Evolutionary conservation across 148 eudicot species (phyloP), one percentile per base, ranked within the genome.

Genomic region (Rhododendron henanense): DNA sequence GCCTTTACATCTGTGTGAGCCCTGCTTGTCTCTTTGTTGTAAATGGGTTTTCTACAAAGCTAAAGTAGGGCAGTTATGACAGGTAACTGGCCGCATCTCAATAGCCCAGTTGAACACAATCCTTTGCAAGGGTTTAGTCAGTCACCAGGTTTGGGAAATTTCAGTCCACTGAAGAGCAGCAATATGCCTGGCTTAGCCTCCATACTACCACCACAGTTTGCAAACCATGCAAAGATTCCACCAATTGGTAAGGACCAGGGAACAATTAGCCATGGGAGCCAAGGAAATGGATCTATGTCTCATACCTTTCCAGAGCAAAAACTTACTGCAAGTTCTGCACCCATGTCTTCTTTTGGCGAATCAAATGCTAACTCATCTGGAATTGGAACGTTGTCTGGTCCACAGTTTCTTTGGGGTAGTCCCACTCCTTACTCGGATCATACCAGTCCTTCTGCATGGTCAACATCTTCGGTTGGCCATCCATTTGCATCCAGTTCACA

Each of bases 371-470:
- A 84, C 39, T 82, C 90, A 21, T 88, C 89, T 47, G 88, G 89
- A 19, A 76, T 88, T 33, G 91, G 93, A 33, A 89, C 91, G 1
- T 90, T 92, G 28, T 87, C 94, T 81, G 93, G 92, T 71, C 91
- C 92, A 57, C 90, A 92, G 87, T 92, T 92, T 88, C 93, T 92
- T 23, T 92, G 93, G 93, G 94, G 93, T 82, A 91, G 91, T 87
- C 92, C 94, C 48, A 85, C 90, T 78, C 81, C 84, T 83, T 84
- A 86, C 63, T 88, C 90, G 2, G 88, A 84, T 81, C 81, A 53
- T 82, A 16, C 77, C 81, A 85, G 86, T 87, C 85, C 92, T 87
- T 89, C 92, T 80, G 86, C 87, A 69, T 89, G 89, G 91, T 69
- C 91, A 67, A 51, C 90, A 19, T 87, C 91, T 59, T 86, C 90